Evolutionary conservation across 2,329 filamentous ascomycete species (phyloP).

Genomic region (Cercospora sp.): DNA sequence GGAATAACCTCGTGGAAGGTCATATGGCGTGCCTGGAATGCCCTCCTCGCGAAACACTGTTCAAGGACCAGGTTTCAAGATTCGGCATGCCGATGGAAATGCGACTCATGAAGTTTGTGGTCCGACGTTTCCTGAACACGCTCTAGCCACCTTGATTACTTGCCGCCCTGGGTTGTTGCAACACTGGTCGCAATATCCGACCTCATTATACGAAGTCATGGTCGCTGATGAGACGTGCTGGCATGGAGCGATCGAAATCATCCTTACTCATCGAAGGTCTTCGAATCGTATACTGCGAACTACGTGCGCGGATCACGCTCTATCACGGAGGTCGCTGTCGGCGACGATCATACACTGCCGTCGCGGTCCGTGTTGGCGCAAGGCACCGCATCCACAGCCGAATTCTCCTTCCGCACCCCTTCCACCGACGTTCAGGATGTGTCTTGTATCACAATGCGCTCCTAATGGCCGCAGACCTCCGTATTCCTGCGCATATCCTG

Average conservation of each 20-base stretch:
- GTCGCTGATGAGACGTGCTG: not conserved
- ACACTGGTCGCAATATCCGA: not conserved
- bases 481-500: not conserved
- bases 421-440: not conserved
- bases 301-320: not conserved
- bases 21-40: not conserved
- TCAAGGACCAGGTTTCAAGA: constrained; percentile 7
- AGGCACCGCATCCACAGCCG: not conserved
- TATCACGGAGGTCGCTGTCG: not conserved
- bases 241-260: not conserved
- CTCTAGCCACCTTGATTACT: not conserved
- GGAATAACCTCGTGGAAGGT: not conserved
- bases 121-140: not conserved
- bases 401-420: not conserved
- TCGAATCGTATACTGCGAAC: not conserved
- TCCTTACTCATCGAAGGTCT: not conserved
- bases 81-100: constrained; percentile 4
- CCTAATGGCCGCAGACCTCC: not conserved
- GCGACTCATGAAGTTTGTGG: not conserved
- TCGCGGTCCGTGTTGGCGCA: not conserved
- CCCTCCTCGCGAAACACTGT: not conserved
- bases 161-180: not conserved
- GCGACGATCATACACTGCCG: not conserved
- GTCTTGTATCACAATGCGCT: not conserved
- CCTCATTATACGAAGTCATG: not conserved